Base-by-base conservation (phyloP, 805 yeast genomes). In the Isabelozyma heimii region DNA sequence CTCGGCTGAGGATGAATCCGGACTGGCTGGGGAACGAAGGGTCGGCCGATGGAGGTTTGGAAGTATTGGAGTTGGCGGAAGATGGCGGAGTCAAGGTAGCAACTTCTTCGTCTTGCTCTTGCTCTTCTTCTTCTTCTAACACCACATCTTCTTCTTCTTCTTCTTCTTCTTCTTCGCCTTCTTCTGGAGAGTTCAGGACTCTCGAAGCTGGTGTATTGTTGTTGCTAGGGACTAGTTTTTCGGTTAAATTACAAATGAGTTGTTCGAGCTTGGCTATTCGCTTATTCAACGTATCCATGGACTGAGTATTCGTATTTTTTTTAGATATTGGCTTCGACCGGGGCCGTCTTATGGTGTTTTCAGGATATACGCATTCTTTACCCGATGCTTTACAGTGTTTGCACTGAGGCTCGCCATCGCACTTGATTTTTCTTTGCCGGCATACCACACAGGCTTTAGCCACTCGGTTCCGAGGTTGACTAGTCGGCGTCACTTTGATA, bases 361-460 rank as follows among this genome's bases (percentile, higher is more conserved):
- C 37, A 4, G 44, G 44, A 30, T 42, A 42, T 2, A 27, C 15
- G 15, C 44, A 42, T 24, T 42, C 44, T 9, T 14, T 27, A 8
- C 17, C 17, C 6, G 44, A 33, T 8, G 37, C 12, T 12, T 13
- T n/a, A 53, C 84, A 79, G 45, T 76, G 70, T 15, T 71, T 70
- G 54, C 84, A 79, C 0, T 83, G 82, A 47, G 73, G 73, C 42
- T 70, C 68, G 13, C 84, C 84, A 45, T 78, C 77, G 55, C 84
- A 79, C 49, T 78, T 79, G 5, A 82, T 79, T 60, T 79, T 79
- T 57, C 77, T 79, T 47, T 77, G 63, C 30, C 83, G 65, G 57
- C 84, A 79, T 46, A 74, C 69, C 57, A 79, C 82, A 50, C 84
- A 79, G 5, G 83, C 83, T 53, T 77, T 79, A 15, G 80, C 79